Base-by-base conservation (phyloP, 345 rosid species). In the rapeseed (Brassica napus) region DNA sequence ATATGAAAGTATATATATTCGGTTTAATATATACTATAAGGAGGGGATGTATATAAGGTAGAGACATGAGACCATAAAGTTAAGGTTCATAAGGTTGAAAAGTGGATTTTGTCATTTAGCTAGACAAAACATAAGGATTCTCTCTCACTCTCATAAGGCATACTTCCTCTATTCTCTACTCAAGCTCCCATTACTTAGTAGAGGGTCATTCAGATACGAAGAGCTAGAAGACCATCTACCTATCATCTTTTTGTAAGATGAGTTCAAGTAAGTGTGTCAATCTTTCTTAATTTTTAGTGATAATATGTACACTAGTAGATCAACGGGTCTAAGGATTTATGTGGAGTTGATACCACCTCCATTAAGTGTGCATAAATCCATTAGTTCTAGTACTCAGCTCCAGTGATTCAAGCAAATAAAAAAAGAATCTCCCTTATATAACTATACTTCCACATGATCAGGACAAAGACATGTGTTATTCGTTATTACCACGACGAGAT, bases 401-500 rank as follows among this genome's bases (percentile, higher is more conserved):
- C 35, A 32, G 35, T 4, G 6, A 32, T 32, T 28, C 4, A 28
- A 28, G 31, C 4, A 28, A 28, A 28, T 0, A 28, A 28, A 28
- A 28, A 28, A 28, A 28, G 3, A 28, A 28, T 28, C 31, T 28
- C 3, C 31, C 4, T 28, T 32, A 32, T 32, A 32, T 32, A 32
- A 32, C 35, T 32, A 32, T 32, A 32, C 35, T 32, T 32, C 35
- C 35, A 32, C 35, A 32, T 32, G 35, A 32, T 32, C 35, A 32
- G 6, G 35, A 32, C 34, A 69, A 77, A 60, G 31, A 54, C 44
- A 7, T 37, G 2, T 73, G 24, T 67, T 58, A 26, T 71, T 76
- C 67, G 24, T 67, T 58, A 26, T 71, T 76, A 81, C 83, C 84
- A 81, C 61, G 10, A 81, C 23, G 6, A 81, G 65, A 60, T 60